A percentile compares a stretch with the other conserved stretches of the same genome.
Evolutionary conservation across 139 green algal species (phyloP).

Genomic region (Chlorella sp.): DNA sequence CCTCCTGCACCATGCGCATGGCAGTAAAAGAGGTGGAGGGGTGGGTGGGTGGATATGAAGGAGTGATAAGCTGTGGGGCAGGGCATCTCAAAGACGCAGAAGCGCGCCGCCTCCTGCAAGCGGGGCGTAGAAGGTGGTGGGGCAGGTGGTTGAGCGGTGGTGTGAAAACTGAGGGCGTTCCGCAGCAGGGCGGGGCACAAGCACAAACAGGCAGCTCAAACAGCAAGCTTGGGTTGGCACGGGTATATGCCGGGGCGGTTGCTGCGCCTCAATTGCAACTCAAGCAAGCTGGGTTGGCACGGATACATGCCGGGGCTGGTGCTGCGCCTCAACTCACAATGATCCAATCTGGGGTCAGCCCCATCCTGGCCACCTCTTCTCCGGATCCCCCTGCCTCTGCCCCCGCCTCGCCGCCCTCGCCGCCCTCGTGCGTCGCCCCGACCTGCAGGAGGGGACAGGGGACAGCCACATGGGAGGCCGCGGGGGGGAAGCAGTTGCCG

Average conservation of each 20-base stretch:
- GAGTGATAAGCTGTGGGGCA: slow-evolving; percentile 53
- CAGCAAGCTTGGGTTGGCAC: too few species aligned
- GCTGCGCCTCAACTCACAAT: background rate
- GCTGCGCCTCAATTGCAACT: background rate
- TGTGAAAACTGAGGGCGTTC: too few species aligned
- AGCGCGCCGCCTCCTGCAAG: slow-evolving; percentile 44
- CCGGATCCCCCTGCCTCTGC: background rate
- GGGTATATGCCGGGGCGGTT: background rate
- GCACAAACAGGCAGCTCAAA: too few species aligned
- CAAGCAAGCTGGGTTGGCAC: background rate
- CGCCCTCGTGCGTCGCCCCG: background rate
- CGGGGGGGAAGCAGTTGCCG: too few species aligned
- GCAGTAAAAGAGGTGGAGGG: background rate
- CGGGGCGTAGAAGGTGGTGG: too few species aligned
- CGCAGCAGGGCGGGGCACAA: too few species aligned
- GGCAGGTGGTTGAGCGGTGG: too few species aligned
- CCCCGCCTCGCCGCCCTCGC: background rate
- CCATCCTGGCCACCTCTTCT: slow-evolving; percentile 52
- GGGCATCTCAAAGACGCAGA: slow-evolving; percentile 59
- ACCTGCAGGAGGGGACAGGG: slow-evolving; percentile 9
- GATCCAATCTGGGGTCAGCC: slow-evolving; percentile 69
- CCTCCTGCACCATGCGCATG: background rate
- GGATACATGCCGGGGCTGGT: background rate
- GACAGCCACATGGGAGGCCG: too few species aligned
- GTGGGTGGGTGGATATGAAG: too few species aligned